Evolutionary conservation across 1,284 basidiomycete species (phyloP), one percentile per base, ranked within the genome.

Genomic region (Rhodotorula sp.): DNA sequence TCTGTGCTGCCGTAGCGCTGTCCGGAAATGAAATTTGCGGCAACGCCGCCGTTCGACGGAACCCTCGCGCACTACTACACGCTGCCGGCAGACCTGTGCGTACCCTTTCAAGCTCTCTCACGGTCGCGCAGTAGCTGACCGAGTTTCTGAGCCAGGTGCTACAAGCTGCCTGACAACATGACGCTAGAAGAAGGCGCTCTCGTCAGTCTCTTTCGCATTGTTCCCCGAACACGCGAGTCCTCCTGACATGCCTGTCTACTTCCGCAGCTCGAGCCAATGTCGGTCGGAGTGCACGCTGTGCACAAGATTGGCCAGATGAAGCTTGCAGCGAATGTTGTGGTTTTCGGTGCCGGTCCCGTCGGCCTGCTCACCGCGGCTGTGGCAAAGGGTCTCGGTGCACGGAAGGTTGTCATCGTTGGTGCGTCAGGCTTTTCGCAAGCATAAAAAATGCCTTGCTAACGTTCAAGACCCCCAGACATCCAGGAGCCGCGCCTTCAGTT

Each of bases 311-410:
- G 90, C 34, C 83, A 86, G 52, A 85, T 97, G 80, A 87, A 75
- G n/a, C 77, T 78, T 17, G 76, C 78, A 71, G 74, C 81, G 34
- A 82, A 81, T 58, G 81, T 82, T 21, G 75, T 82, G 50, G 84
- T 98, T 70, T 93, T 96, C 78, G 96, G 94, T 65, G 85, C 85
- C 14, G 95, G 96, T 2, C 95, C 95, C 13, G 92, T 98, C 73
- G 94, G 94, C 14, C 85, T 97, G 25, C 87, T 97, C 49, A 90
- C 89, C 80, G 94, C 95, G 88, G 94, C 92, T 7, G 93, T 94
- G 71, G 71, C 75, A 3, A 78, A 78, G 68, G 77, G 92, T 5
- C 84, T 95, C 65, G 93, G 92, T 41, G 93, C 92, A 0, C 85
- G 86, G 52, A 88, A 90, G 64, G 85, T 95, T 71, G 86, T 96